Percentiles rank a stretch among this genome's conserved stretches.
Evolutionary conservation across 306 rosid species (phyloP).

Genomic region (Medicago ruthenica): DNA sequence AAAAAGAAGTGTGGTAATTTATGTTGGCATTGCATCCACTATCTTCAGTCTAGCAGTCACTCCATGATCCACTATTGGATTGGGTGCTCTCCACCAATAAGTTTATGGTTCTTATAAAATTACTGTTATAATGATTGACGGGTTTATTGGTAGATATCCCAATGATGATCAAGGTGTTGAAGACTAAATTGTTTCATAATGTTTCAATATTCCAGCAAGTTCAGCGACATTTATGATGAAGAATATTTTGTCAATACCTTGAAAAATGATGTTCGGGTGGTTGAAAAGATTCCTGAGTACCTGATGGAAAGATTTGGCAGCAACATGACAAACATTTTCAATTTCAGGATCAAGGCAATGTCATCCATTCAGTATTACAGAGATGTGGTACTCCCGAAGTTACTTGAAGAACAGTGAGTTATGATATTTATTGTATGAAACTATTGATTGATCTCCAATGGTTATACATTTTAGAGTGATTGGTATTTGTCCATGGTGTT

Average conservation of each 20-base stretch:
- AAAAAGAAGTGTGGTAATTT: not conserved
- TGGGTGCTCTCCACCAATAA: not conserved
- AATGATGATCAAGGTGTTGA: conserved; percentile 13
- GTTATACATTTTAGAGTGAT: conserved; percentile 4
- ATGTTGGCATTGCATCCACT: conserved; percentile 5
- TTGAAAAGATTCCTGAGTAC: conserved; percentile 77
- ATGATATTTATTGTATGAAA: conserved; percentile 20
- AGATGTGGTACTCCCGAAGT: conserved; percentile 85
- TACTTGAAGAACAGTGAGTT: conserved; percentile 93
- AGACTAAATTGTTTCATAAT: conserved; percentile 35
- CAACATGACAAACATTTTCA: conserved; percentile 88
- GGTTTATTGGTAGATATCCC: conserved; percentile 26
- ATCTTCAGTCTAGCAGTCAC: conserved; percentile 1
- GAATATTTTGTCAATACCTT: conserved; percentile 72
- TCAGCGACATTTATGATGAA: conserved; percentile 85
- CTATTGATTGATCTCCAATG: conserved; percentile 30
- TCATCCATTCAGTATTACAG: conserved; percentile 79
- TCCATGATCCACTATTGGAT: not conserved
- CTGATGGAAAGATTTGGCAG: conserved; percentile 95
- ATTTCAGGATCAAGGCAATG: conserved; percentile 97
- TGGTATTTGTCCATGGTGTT: too few relatives aligned
- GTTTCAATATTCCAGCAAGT: conserved; percentile 72
- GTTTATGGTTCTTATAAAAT: conserved; percentile 20
- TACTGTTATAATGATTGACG: not conserved
- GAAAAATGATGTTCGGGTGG: conserved; percentile 83